These are phyloP conservation scores for Fusarium nanum DNA, from an alignment of 2,329 filamentous ascomycete genomes.

Conservation along the genomic window DNA sequence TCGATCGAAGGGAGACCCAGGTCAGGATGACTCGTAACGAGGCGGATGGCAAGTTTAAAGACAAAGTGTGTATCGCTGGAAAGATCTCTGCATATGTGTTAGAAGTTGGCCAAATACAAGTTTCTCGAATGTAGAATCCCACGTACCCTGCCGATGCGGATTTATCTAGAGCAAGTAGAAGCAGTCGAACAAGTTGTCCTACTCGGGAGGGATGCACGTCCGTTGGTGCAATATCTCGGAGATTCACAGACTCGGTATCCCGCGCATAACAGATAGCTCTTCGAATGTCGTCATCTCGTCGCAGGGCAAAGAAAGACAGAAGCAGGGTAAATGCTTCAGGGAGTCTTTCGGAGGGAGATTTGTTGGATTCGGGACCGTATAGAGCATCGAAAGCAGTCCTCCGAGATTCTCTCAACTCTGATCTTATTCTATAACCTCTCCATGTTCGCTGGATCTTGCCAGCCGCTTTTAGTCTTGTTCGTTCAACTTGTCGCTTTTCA, in stretches of 20 bases:
- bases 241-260: constrained; percentile 56
- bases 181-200: constrained; percentile 51
- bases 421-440: constrained; percentile 79
- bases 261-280: constrained; percentile 60
- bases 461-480: constrained; percentile 79
- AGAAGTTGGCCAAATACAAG: constrained; percentile 14
- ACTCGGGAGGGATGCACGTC: constrained; percentile 49
- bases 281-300: constrained; percentile 58
- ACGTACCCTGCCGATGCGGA: constrained; percentile 44
- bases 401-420: constrained; percentile 65
- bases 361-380: constrained; percentile 56
- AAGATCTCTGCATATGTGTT: constrained; percentile 32
- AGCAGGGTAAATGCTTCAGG: constrained; percentile 60
- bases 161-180: constrained; percentile 52
- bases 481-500: constrained; percentile 80
- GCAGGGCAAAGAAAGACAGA: constrained; percentile 61
- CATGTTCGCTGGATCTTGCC: constrained; percentile 82
- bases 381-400: constrained; percentile 72
- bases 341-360: constrained; percentile 52
- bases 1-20: constrained; percentile 43
- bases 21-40: constrained; percentile 38
- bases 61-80: constrained; percentile 47
- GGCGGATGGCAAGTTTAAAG: constrained; percentile 52
- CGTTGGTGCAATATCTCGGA: constrained; percentile 51
- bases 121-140: neutral